phyloP scores from a whole-genome alignment of 2,329 filamentous ascomycete genomes.

The Microsporum canis region DNA sequence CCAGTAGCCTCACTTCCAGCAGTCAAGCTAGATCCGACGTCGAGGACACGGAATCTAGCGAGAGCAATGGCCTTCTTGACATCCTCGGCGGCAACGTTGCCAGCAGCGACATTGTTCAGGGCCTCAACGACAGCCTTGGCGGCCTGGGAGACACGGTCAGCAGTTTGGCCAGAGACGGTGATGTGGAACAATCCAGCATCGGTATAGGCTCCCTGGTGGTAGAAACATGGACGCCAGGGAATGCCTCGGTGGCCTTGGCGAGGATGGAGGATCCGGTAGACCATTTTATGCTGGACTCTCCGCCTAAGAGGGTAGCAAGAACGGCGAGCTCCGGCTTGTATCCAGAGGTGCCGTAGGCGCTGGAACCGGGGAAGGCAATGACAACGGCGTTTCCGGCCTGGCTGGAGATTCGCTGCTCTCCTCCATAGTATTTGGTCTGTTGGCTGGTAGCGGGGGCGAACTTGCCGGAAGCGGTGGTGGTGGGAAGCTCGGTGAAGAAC shows the following conservation, averaged over 20 bases:
- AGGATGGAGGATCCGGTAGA: conserved; percentile 83
- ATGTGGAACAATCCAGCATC: conserved; percentile 85
- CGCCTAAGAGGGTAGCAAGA: conserved; percentile 78
- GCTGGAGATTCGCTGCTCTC: conserved; percentile 80
- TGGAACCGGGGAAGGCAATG: conserved; percentile 84
- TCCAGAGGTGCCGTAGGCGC: conserved; percentile 55
- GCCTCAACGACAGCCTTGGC: conserved; percentile 68
- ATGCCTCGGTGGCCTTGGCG: conserved; percentile 60
- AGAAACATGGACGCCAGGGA: conserved; percentile 55
- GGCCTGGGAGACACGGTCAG: conserved; percentile 59
- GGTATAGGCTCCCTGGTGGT: conserved; percentile 77
- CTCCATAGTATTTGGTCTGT: conserved; percentile 80
- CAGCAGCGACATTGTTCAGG: conserved; percentile 68
- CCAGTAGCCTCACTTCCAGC: conserved; percentile 74
- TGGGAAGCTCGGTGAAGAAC: conserved; percentile 69
- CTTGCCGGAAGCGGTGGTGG: conserved; percentile 39
- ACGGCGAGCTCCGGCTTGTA: conserved; percentile 88
- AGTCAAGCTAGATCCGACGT: conserved; percentile 65
- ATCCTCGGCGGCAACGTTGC: conserved; percentile 68
- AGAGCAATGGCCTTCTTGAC: conserved; percentile 83
- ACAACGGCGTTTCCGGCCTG: conserved; percentile 69
- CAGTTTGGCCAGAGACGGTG: conserved; percentile 59
- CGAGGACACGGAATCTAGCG: conserved; percentile 85
- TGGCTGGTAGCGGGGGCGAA: conserved; percentile 42
- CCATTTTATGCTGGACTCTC: conserved; percentile 90